phyloP scores from a whole-genome alignment of 2,329 filamentous ascomycete genomes.

The Trichoderma harzianum region DNA sequence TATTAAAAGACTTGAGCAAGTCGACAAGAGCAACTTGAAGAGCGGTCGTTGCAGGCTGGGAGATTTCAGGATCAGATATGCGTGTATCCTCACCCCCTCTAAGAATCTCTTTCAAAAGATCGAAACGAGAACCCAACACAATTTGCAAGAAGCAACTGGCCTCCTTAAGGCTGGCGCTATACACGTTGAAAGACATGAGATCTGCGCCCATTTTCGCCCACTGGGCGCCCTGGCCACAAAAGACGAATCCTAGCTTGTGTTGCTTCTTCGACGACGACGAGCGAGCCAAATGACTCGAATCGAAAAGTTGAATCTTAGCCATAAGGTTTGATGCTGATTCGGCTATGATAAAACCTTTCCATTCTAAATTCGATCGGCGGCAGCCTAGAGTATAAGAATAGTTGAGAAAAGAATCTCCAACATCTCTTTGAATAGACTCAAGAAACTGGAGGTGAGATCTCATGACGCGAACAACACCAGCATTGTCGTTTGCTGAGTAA shows the following conservation, averaged over 20 bases:
- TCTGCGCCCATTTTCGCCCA: constrained; percentile 43
- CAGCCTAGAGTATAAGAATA: constrained; percentile 46
- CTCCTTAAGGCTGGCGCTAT: constrained; percentile 38
- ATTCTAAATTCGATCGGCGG: constrained; percentile 44
- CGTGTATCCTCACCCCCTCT: constrained; percentile 25
- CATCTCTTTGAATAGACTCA: constrained; percentile 13
- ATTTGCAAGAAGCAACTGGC: constrained; percentile 32
- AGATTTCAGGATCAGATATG: constrained; percentile 35
- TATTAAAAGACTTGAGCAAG: constrained; percentile 33
- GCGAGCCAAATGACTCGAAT: constrained; percentile 24
- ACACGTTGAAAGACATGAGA: constrained; percentile 40
- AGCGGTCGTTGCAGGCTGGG: constrained; percentile 42
- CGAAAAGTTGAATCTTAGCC: constrained; percentile 25
- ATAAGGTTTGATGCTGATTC: constrained; percentile 33
- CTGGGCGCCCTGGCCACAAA: constrained; percentile 44
- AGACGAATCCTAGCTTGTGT: constrained; percentile 39
- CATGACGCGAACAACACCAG: constrained; percentile 37
- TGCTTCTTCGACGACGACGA: constrained; percentile 26
- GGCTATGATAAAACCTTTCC: constrained; percentile 40
- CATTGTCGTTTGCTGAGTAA: constrained; percentile 44
- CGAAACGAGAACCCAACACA: constrained; percentile 31
- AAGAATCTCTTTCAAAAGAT: constrained; percentile 37
- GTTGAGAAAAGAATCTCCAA: constrained; percentile 32
- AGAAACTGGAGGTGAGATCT: constrained; percentile 35
- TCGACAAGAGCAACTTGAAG: constrained; percentile 43